Base-by-base conservation (phyloP, 768 basidiomycete species). In the Russula virescens region DNA sequence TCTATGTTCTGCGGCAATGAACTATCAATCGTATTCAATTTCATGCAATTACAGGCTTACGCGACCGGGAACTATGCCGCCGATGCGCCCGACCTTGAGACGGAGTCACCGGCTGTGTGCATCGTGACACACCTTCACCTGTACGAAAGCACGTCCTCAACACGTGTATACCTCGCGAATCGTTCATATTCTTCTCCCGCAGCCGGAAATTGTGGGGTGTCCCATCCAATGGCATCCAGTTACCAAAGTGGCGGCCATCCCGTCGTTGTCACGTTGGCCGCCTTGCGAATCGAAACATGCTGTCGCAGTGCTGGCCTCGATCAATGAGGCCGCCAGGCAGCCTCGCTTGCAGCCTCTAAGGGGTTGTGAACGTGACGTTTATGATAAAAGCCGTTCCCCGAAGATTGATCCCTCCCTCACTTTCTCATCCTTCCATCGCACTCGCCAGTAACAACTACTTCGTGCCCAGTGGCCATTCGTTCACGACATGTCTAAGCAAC, bases 301-400 rank as follows among this genome's bases (percentile, higher is more conserved):
- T 46, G 50, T 43, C 64, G 53, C 55, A 49, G 60, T 61, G 56
- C 57, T 54, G 50, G 21, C 60, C 58, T 62, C 66, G 64, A 67
- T 58, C 66, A 62, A 66, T 58, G 53, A 28, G 50, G 55, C 64
- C 60, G 53, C 60, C 64, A 62, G 66, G 66, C 60, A 35, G 59
- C 56, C 60, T 61, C 64, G 54, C 63, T 47, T 63, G 62, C 52
- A 23, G 34, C 38, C 26, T 49, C 47, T n/a, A 52, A 31, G 62
- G 45, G 4, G 19, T 38, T 47, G 21, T 21, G 38, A 31, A 3
- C 8, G 31, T 31, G 8, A 43, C 31, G 19, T 21, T 19, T 5
- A 38, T 58, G 59, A 66, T 66, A 66, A 60, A 59, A 56, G 23
- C 66, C 48, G 59, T 45, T 26, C 47, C 47, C 28, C 43, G 55